phyloP scores from a whole-genome alignment of 805 yeast genomes.

The Alloascoidea hylecoeti region DNA sequence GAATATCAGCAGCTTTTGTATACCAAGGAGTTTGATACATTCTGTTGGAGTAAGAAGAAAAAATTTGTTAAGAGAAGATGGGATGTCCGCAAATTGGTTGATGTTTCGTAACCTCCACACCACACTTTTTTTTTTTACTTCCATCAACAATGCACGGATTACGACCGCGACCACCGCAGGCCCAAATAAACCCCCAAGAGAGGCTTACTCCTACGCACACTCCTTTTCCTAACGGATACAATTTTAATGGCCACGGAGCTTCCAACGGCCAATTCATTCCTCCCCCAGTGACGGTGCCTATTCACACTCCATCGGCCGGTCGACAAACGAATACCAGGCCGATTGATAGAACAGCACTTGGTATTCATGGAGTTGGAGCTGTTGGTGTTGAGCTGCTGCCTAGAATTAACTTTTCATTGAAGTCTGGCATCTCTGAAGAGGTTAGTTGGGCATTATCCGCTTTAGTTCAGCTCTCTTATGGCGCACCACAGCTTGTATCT shows the following conservation, averaged over 20 bases:
- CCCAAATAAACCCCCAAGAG: neutral
- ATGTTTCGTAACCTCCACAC: too few species aligned
- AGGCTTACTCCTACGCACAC: neutral
- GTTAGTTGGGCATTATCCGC: constrained; percentile 58
- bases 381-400: constrained; percentile 51
- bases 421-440: constrained; percentile 50
- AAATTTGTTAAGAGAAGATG: too few species aligned
- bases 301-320: neutral
- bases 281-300: neutral
- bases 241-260: neutral
- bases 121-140: too few species aligned
- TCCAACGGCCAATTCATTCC: neutral
- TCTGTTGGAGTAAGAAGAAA: neutral
- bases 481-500: constrained; percentile 20
- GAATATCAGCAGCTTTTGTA: constrained; percentile 55
- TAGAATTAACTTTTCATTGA: constrained; percentile 58
- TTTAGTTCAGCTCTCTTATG: constrained; percentile 28
- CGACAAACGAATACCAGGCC: neutral
- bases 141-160: neutral
- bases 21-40: constrained; percentile 47
- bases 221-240: neutral
- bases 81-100: too few species aligned
- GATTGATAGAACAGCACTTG: neutral
- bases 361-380: constrained; percentile 14
- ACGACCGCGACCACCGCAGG: neutral